Evolutionary conservation across 2,329 filamentous ascomycete genomes (phyloP).

Genomic region (Dactylellina parvicollis): DNA sequence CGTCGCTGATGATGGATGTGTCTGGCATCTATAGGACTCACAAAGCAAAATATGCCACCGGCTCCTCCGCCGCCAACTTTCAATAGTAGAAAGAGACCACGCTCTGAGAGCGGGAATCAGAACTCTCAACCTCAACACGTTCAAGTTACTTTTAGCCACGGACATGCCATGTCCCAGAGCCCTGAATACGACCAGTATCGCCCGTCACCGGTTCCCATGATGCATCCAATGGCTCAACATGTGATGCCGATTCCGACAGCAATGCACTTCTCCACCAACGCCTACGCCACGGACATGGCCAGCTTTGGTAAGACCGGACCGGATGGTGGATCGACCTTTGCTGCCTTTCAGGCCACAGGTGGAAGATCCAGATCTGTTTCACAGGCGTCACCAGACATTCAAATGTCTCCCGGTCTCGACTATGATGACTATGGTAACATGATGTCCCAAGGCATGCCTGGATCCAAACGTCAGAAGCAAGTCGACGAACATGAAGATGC

Average conservation of each 20-base stretch:
- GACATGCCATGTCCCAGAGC: constrained; percentile 45
- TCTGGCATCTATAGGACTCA: constrained; percentile 27
- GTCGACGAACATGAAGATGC: constrained; percentile 58
- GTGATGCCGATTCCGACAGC: constrained; percentile 36
- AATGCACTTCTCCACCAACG: constrained; percentile 49
- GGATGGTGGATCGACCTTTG: constrained; percentile 43
- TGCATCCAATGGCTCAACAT: constrained; percentile 36
- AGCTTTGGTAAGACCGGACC: constrained; percentile 45
- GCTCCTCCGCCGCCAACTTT: constrained; percentile 36
- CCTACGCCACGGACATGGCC: constrained; percentile 48
- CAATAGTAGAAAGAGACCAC: constrained; percentile 34
- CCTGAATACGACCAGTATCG: constrained; percentile 49
- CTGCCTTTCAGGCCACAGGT: constrained; percentile 43
- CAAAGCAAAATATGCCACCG: constrained; percentile 35
- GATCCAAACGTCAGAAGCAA: constrained; percentile 49
- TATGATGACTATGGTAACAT: constrained; percentile 48
- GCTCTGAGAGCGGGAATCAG: constrained; percentile 29
- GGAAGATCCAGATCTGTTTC: constrained; percentile 46
- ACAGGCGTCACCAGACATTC: constrained; percentile 42
- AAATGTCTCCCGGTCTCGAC: constrained; percentile 45
- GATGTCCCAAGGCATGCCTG: constrained; percentile 33
- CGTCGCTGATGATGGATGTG: background rate
- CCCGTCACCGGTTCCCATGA: constrained; percentile 41
- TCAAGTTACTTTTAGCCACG: constrained; percentile 33
- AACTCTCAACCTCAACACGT: constrained; percentile 41